Conservation (phyloP, 1,284 basidiomycete species). For the Ceratobasidium sp. region DNA sequence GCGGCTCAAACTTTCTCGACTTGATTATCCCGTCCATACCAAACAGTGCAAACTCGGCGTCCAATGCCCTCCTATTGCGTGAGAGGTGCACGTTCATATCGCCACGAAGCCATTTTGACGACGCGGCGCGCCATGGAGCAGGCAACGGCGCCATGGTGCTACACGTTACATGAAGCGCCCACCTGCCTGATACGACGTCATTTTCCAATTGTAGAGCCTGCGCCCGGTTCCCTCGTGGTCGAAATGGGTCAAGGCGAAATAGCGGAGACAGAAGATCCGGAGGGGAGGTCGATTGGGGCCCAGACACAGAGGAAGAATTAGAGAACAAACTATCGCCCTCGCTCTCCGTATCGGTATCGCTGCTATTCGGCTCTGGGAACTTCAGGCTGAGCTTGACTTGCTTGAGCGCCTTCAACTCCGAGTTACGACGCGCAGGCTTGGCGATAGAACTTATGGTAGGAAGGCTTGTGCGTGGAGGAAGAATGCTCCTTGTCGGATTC, state of each 20-base stretch:
- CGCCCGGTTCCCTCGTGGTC: background rate
- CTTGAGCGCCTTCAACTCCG: constrained; percentile 2
- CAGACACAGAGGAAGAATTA: background rate
- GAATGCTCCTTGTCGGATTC: background rate
- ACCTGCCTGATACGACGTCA: constrained; percentile 34
- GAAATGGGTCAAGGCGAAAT: background rate
- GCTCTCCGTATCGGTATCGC: constrained; percentile 39
- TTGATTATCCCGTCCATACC: constrained; percentile 36
- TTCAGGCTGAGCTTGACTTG: constrained; percentile 29
- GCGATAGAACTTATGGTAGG: background rate
- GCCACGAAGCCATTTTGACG: constrained; percentile 38
- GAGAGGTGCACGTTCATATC: constrained; percentile 37
- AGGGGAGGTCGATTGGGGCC: background rate
- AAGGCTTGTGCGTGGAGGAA: constrained; percentile 20
- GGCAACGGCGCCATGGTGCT: constrained; percentile 23
- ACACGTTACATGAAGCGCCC: constrained; percentile 27
- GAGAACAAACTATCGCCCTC: constrained; percentile 22
- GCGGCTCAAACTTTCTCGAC: constrained; percentile 13
- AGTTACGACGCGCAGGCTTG: constrained; percentile 15
- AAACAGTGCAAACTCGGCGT: constrained; percentile 28
- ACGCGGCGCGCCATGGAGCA: constrained; percentile 28
- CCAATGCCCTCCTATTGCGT: background rate
- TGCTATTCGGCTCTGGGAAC: constrained; percentile 11
- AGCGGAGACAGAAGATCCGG: constrained; percentile 9
- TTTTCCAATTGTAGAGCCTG: background rate